Conservation (phyloP, 805 yeast species). For the Ogataea henricii region DNA sequence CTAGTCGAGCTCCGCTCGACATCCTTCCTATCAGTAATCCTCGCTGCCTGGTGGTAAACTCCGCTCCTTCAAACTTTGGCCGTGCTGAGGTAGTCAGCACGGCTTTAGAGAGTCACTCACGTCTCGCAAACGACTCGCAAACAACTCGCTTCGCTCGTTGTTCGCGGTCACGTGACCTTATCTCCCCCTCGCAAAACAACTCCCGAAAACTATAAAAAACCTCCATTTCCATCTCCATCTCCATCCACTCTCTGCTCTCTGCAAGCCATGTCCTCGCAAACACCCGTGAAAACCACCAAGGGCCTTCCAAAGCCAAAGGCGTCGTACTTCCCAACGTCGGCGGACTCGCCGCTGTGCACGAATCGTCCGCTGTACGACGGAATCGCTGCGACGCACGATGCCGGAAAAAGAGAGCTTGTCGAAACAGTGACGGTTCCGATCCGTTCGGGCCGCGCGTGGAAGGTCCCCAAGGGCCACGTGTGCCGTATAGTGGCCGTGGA, state of each 20-base stretch:
- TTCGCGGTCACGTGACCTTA: conserved; percentile 9
- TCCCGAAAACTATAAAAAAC: conserved; percentile 1
- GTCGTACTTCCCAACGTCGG: conserved; percentile 54
- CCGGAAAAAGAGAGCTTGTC: conserved; percentile 44
- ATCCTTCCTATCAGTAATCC: too few species aligned
- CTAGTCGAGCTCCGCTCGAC: too few species aligned
- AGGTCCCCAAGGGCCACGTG: conserved; percentile 60
- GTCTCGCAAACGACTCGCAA: too few species aligned
- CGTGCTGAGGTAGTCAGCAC: too few species aligned
- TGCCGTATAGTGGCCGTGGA: conserved; percentile 64
- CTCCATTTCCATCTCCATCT: background rate
- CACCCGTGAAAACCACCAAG: conserved; percentile 23
- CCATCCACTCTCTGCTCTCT: background rate
- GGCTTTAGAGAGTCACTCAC: too few species aligned
- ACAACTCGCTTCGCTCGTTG: too few species aligned
- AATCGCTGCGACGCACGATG: conserved; percentile 39
- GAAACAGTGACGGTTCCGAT: conserved; percentile 49
- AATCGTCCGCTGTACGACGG: conserved; percentile 47
- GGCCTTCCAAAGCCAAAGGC: conserved; percentile 46
- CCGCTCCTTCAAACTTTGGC: too few species aligned
- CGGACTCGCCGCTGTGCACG: conserved; percentile 54
- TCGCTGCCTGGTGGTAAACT: too few species aligned
- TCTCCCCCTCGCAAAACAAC: conserved; percentile 14
- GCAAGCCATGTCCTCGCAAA: conserved; percentile 16
- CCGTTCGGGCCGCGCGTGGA: conserved; percentile 62